These are phyloP conservation scores for Basidioascus undulatus DNA, from an alignment of 768 basidiomycete species.

Conservation along the genomic window DNA sequence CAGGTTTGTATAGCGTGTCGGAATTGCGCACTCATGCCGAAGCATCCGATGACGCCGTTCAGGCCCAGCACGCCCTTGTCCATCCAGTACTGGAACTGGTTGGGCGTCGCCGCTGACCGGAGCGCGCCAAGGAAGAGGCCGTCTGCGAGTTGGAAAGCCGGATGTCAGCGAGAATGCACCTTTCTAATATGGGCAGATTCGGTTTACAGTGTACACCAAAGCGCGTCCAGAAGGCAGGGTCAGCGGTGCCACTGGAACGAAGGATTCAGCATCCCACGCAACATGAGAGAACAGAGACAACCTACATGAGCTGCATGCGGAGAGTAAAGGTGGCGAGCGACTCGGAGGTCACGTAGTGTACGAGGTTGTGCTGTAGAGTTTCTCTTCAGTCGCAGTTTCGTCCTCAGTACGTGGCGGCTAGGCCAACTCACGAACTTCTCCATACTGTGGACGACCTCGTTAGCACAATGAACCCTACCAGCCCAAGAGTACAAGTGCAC, in stretches of 20 bases:
- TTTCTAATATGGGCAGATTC: background rate
- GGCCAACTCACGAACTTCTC: constrained; percentile 17
- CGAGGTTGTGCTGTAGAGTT: no score
- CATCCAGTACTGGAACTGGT: constrained; percentile 23
- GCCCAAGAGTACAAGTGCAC: no score
- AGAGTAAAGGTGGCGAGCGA: constrained; percentile 19
- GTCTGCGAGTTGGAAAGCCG: background rate
- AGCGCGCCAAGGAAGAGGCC: constrained; percentile 20
- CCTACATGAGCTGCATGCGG: constrained; percentile 19
- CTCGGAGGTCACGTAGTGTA: constrained; percentile 22
- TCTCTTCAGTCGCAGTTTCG: background rate
- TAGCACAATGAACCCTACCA: no score
- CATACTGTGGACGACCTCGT: no score
- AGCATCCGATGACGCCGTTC: constrained; percentile 23
- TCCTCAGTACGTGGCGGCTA: background rate
- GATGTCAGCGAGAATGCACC: background rate
- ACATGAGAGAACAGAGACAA: background rate
- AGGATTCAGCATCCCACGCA: background rate
- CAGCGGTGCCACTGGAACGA: constrained; percentile 18
- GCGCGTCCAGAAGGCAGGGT: constrained; percentile 22
- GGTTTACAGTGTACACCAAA: constrained; percentile 19
- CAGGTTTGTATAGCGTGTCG: no score
- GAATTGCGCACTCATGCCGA: constrained; percentile 16
- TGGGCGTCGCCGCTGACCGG: constrained; percentile 20
- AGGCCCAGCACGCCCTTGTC: constrained; percentile 21